Evolutionary conservation across 257 asterid genomes (phyloP).

Genomic region (Oldenlandia corymbosa): DNA sequence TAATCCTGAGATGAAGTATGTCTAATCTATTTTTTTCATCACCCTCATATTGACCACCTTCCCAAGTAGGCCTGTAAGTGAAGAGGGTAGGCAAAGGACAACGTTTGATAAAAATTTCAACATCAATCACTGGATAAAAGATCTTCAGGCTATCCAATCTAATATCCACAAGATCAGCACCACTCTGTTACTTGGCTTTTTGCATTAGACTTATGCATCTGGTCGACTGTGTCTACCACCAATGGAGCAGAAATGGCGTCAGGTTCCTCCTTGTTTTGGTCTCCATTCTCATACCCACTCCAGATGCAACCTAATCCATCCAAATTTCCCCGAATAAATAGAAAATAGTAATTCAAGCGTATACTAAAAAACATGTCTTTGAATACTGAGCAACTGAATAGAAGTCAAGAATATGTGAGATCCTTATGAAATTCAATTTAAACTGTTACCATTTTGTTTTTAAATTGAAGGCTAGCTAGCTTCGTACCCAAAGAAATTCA

Average conservation of each 20-base stretch:
- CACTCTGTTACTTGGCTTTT: conserved; percentile 63
- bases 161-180: conserved; percentile 89
- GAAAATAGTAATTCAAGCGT: neutral
- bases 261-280: conserved; percentile 47
- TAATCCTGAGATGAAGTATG: conserved; percentile 77
- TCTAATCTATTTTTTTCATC: conserved; percentile 61
- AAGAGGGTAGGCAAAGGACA: conserved; percentile 92
- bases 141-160: conserved; percentile 78
- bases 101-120: conserved; percentile 46
- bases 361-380: neutral
- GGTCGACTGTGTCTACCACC: conserved; percentile 86
- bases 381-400: neutral
- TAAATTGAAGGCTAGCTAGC: too few species aligned
- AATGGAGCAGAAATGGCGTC: conserved; percentile 85
- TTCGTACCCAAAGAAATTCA: too few species aligned
- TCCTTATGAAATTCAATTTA: too few species aligned
- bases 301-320: conserved; percentile 37
- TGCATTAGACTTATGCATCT: conserved; percentile 60
- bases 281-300: conserved; percentile 43
- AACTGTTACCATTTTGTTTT: too few species aligned
- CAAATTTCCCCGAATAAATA: conserved; percentile 6
- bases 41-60: conserved; percentile 91
- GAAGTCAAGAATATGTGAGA: neutral
- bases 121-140: conserved; percentile 49
- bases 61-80: conserved; percentile 98